phyloP scores from a whole-genome alignment of 805 yeast genomes.

The Saturnispora hagleri region DNA sequence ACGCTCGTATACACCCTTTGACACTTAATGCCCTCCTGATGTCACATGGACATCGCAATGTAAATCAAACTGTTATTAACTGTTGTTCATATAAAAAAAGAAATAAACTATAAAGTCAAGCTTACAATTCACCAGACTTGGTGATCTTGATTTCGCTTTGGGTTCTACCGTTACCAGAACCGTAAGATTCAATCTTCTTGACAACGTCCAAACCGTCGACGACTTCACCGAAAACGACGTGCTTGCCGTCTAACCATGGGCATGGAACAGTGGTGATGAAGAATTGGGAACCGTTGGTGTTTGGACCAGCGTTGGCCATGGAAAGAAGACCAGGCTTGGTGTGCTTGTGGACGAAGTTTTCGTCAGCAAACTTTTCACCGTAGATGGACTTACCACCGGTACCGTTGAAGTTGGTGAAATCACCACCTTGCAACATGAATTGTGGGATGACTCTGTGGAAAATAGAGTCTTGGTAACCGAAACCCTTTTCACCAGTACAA shows the following conservation, averaged over 20 bases:
- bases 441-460: conserved; percentile 97
- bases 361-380: conserved; percentile 52
- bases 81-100: not conserved
- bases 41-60: not conserved
- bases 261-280: conserved; percentile 75
- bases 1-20: not conserved
- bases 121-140: conserved; percentile 48
- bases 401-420: conserved; percentile 79
- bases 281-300: conserved; percentile 88
- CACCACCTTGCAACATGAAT: conserved; percentile 96
- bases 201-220: conserved; percentile 59
- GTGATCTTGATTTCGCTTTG: conserved; percentile 43
- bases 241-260: conserved; percentile 74
- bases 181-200: conserved; percentile 72
- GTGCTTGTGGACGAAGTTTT: conserved; percentile 67
- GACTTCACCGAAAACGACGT: conserved; percentile 73
- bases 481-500: conserved; percentile 91
- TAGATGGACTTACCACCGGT: conserved; percentile 88
- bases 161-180: conserved; percentile 44
- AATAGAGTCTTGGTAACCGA: conserved; percentile 73
- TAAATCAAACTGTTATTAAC: not conserved
- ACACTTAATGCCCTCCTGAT: too few species aligned
- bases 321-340: conserved; percentile 74
- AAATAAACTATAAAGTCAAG: not conserved
- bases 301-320: conserved; percentile 92